phyloP scores from a whole-genome alignment of 495 filamentous ascomycete genomes.

The Talaromyces proteolyticus region DNA sequence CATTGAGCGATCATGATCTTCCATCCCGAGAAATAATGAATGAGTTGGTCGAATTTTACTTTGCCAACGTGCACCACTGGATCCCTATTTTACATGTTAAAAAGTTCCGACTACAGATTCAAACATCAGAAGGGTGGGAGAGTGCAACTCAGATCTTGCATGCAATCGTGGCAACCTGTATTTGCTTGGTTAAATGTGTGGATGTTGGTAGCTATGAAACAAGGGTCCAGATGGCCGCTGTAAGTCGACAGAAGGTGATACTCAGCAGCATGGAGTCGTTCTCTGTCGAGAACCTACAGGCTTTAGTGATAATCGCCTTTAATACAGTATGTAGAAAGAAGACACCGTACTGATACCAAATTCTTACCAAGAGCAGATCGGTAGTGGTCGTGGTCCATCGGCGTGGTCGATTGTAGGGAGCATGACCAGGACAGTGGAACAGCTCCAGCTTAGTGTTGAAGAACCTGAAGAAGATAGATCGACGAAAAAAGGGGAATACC shows the following conservation, averaged over 20 bases:
- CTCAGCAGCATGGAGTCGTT: conserved; percentile 16
- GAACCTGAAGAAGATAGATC: conserved; percentile 7
- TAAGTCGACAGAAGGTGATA: conserved; percentile 15
- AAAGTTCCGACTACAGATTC: conserved; percentile 14
- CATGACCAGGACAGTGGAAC: conserved; percentile 19
- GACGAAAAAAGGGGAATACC: conserved; percentile 10
- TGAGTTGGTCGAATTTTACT: conserved; percentile 20
- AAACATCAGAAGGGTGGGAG: conserved; percentile 1
- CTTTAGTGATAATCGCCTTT: conserved; percentile 19
- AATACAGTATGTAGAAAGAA: conserved; percentile 13
- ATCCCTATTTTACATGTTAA: conserved; percentile 19
- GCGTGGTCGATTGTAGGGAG: conserved; percentile 23
- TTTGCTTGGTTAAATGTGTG: conserved; percentile 9
- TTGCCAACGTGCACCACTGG: conserved; percentile 17
- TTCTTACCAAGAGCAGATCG: conserved; percentile 10
- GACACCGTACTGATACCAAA: neutral
- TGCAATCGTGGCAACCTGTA: conserved; percentile 15
- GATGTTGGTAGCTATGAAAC: neutral
- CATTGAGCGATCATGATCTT: conserved; percentile 9
- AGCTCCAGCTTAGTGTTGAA: conserved; percentile 18
- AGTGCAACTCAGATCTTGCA: conserved; percentile 12
- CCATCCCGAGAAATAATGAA: conserved; percentile 10
- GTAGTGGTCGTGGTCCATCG: conserved; percentile 19
- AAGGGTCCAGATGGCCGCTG: conserved; percentile 8
- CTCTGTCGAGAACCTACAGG: conserved; percentile 23